Conservation (phyloP, 306 rosid species). For the Hylodesmum podocarpum region DNA sequence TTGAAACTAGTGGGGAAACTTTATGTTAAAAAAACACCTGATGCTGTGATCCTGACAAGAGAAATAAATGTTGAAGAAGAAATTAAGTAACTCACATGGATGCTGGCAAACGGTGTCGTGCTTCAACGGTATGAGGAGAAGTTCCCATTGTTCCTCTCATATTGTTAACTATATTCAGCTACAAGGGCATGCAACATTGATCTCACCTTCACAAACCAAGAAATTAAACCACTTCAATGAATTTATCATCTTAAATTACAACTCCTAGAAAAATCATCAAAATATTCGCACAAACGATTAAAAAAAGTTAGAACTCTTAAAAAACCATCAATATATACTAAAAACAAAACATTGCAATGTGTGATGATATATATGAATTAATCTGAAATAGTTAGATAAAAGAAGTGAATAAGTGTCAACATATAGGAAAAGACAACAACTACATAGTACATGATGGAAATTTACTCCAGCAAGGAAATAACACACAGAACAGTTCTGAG, state of each 20-base stretch:
- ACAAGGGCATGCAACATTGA: conserved; percentile 48
- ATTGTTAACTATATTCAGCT: conserved; percentile 4
- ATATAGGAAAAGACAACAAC: background rate
- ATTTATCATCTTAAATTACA: too few species aligned
- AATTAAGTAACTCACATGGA: conserved; percentile 58
- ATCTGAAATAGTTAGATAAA: background rate
- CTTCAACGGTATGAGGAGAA: conserved; percentile 60
- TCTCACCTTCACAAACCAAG: conserved; percentile 31
- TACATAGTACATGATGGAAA: background rate
- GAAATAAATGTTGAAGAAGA: background rate
- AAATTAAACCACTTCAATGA: background rate
- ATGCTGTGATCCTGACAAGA: background rate
- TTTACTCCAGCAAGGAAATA: background rate
- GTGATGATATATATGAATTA: background rate
- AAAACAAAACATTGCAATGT: background rate
- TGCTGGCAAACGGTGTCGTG: conserved; percentile 67
- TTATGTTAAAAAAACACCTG: background rate
- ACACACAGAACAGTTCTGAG: background rate
- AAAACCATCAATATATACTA: background rate
- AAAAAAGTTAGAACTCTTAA: background rate
- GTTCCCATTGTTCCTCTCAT: conserved; percentile 71
- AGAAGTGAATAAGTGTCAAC: background rate
- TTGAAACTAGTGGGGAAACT: background rate
- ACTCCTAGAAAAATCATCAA: too few species aligned
- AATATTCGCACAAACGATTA: background rate